Percentiles rank a stretch among this genome's conserved stretches.
These are phyloP conservation scores for Candolleomyces aberdarensis DNA, from an alignment of 768 basidiomycete species.

Conservation along the genomic window DNA sequence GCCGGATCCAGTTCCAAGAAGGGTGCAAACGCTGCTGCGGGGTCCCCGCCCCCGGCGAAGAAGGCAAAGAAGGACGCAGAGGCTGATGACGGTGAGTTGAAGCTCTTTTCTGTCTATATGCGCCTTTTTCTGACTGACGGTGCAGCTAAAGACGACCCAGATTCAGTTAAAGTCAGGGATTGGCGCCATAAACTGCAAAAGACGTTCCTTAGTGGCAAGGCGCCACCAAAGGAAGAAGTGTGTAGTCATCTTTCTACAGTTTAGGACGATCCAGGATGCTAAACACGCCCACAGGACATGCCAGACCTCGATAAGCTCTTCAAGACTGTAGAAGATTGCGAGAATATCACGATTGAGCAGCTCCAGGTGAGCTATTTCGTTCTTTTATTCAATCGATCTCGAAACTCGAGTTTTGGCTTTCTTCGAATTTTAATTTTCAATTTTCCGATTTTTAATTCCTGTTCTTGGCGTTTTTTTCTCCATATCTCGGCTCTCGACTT, in stretches of 20 bases:
- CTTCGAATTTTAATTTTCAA: neutral
- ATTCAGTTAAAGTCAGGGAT: conserved; percentile 68
- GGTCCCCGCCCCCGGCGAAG: conserved; percentile 61
- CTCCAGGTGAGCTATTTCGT: conserved; percentile 38
- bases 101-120: neutral
- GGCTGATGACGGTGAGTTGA: conserved; percentile 56
- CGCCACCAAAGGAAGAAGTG: conserved; percentile 63
- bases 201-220: conserved; percentile 70
- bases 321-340: conserved; percentile 71
- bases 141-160: conserved; percentile 57
- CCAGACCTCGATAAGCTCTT: conserved; percentile 67
- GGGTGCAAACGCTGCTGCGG: conserved; percentile 9
- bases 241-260: neutral
- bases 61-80: conserved; percentile 64
- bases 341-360: conserved; percentile 75
- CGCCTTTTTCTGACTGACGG: neutral
- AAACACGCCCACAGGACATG: conserved; percentile 59
- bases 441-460: neutral
- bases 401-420: neutral
- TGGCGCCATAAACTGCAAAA: conserved; percentile 94
- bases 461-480: neutral
- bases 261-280: conserved; percentile 2
- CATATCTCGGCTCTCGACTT: neutral
- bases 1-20: conserved; percentile 55
- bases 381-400: neutral